Percentiles rank a stretch among this genome's conserved stretches.
phyloP scores from a whole-genome alignment of 106 monocot genomes.

The Phalaenopsis equestris region DNA sequence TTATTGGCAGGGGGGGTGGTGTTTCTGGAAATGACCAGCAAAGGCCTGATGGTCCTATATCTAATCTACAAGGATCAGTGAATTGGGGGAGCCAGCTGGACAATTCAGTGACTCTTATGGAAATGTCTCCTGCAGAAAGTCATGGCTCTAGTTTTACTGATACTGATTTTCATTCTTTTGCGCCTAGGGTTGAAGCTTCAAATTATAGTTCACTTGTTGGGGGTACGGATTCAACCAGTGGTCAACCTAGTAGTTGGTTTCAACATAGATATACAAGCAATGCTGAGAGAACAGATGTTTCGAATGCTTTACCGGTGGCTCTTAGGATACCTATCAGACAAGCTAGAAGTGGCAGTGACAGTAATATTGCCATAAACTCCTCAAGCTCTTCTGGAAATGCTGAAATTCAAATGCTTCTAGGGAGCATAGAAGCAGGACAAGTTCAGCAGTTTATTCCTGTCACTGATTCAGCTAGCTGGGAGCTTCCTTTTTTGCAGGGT shows the following conservation, averaged over 20 bases:
- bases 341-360: constrained; percentile 11
- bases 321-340: constrained; percentile 13
- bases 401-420: constrained; percentile 50
- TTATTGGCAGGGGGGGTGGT: constrained; percentile 10
- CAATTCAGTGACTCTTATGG: constrained; percentile 30
- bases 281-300: constrained; percentile 9
- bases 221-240: constrained; percentile 10
- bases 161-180: constrained; percentile 11
- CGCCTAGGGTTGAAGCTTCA: constrained; percentile 12
- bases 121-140: constrained; percentile 28
- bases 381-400: constrained; percentile 17
- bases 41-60: constrained; percentile 13
- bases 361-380: constrained; percentile 6
- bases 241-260: constrained; percentile 5
- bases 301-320: constrained; percentile 9
- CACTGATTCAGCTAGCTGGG: constrained; percentile 65
- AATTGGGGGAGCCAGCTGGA: not conserved
- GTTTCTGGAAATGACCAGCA: constrained; percentile 18
- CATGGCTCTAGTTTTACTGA: constrained; percentile 12
- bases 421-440: constrained; percentile 58
- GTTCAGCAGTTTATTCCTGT: constrained; percentile 46
- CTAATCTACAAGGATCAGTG: constrained; percentile 8
- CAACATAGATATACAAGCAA: constrained; percentile 13
- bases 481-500: constrained; percentile 78
- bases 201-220: constrained; percentile 15